Evolutionary conservation across 2,329 filamentous ascomycete species (phyloP).

Genomic region (Aspergillus ochraceoroseus): DNA sequence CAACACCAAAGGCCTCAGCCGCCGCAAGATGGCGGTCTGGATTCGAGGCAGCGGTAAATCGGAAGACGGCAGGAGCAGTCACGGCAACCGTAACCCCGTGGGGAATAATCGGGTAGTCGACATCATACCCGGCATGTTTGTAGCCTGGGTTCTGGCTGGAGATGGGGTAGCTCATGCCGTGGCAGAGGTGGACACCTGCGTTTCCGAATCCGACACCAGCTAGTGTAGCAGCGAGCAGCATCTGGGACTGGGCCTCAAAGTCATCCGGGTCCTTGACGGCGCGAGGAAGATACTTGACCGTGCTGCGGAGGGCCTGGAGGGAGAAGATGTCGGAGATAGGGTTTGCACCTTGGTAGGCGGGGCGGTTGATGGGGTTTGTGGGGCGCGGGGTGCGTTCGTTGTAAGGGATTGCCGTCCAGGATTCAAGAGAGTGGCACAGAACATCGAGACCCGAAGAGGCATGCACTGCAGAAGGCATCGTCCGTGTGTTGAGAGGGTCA

Average conservation of each 20-base stretch:
- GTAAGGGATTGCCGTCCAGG: conserved; percentile 96
- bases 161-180: conserved; percentile 96
- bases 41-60: conserved; percentile 85
- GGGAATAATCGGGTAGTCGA: conserved; percentile 74
- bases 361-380: conserved; percentile 79
- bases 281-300: conserved; percentile 86
- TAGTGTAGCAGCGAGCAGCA: conserved; percentile 89
- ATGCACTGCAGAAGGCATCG: conserved; percentile 93
- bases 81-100: conserved; percentile 95
- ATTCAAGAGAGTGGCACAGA: conserved; percentile 89
- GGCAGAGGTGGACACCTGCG: conserved; percentile 85
- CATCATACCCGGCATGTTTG: conserved; percentile 78
- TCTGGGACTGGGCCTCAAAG: conserved; percentile 85
- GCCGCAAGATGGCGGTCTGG: conserved; percentile 86
- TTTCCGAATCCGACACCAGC: conserved; percentile 97
- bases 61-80: conserved; percentile 87
- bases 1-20: conserved; percentile 85
- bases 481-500: conserved; percentile 82
- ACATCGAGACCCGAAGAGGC: conserved; percentile 90
- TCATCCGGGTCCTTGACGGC: conserved; percentile 85
- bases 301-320: conserved; percentile 72
- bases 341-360: conserved; percentile 95
- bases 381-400: conserved; percentile 78
- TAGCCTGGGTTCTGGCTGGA: conserved; percentile 92
- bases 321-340: conserved; percentile 98